Conservation (phyloP, 805 yeast species). For the Kluyveromyces starmeri region DNA sequence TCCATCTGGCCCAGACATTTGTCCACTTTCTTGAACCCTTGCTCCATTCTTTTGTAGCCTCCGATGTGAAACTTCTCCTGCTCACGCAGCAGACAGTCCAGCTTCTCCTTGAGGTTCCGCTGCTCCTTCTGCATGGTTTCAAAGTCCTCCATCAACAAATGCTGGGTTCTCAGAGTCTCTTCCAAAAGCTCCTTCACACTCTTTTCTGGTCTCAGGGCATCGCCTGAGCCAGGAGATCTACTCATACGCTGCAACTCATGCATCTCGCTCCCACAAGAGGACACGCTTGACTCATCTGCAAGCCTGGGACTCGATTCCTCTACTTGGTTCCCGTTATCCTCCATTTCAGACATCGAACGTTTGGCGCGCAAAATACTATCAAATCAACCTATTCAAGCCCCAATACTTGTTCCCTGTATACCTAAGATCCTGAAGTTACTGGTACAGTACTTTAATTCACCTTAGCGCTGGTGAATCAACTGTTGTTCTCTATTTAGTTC, state of each 20-base stretch:
- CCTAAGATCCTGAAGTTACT: no score
- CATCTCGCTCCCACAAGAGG: neutral
- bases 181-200: slow-evolving; percentile 18
- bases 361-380: no score
- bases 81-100: slow-evolving; percentile 14
- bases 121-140: slow-evolving; percentile 6
- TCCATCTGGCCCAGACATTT: slow-evolving; percentile 15
- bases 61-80: slow-evolving; percentile 18
- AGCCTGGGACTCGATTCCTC: neutral
- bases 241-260: neutral
- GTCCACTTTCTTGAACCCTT: slow-evolving; percentile 13
- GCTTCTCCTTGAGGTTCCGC: slow-evolving; percentile 1
- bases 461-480: no score
- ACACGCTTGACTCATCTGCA: neutral
- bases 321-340: no score
- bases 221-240: no score
- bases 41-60: slow-evolving; percentile 13
- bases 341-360: no score
- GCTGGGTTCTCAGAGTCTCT: slow-evolving; percentile 26
- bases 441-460: no score
- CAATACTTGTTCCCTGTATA: no score
- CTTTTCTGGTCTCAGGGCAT: no score
- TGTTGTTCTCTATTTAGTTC: no score
- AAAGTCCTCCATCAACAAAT: slow-evolving; percentile 17
- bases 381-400: no score